Percentiles rank a stretch among this genome's conserved stretches.
phyloP scores from a whole-genome alignment of 805 yeast genomes.

The Saturnispora ahearnii region DNA sequence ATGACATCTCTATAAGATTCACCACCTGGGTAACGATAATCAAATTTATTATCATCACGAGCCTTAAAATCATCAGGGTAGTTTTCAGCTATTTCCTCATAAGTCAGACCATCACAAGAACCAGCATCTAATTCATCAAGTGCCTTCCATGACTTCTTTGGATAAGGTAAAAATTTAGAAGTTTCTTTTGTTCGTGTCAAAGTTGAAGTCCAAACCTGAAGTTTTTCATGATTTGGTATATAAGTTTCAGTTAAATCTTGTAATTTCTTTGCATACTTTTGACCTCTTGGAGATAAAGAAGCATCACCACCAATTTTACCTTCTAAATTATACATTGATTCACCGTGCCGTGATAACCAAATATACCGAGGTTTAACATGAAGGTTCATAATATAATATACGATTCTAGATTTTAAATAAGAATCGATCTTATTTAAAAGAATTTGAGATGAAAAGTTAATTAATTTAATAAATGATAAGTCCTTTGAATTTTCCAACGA shows the following conservation, averaged over 20 bases:
- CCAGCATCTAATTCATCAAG: conserved; percentile 96
- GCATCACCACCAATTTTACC: conserved; percentile 97
- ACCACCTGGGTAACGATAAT: conserved; percentile 93
- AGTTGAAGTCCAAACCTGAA: conserved; percentile 96
- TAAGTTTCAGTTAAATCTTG: conserved; percentile 67
- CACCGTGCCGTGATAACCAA: conserved; percentile 95
- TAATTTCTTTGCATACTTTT: conserved; percentile 70
- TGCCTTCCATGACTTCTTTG: conserved; percentile 90
- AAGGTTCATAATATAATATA: conserved; percentile 90
- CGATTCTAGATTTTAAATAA: conserved; percentile 85
- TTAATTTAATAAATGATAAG: conserved; percentile 76
- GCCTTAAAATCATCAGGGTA: conserved; percentile 95
- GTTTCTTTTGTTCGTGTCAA: conserved; percentile 88
- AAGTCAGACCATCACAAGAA: conserved; percentile 93
- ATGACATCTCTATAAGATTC: conserved; percentile 95
- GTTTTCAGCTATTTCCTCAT: conserved; percentile 75
- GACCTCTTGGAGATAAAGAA: conserved; percentile 72
- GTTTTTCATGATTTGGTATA: conserved; percentile 48
- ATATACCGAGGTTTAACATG: conserved; percentile 88
- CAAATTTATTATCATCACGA: conserved; percentile 91
- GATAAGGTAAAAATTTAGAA: conserved; percentile 70
- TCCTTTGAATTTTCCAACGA: conserved; percentile 48
- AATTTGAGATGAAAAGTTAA: conserved; percentile 82
- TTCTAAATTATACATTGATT: conserved; percentile 80
- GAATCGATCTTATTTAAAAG: conserved; percentile 81